Evolutionary conservation across 257 asterid species (phyloP), one percentile per base, ranked within the genome.

Genomic region (Verbascum thapsus): DNA sequence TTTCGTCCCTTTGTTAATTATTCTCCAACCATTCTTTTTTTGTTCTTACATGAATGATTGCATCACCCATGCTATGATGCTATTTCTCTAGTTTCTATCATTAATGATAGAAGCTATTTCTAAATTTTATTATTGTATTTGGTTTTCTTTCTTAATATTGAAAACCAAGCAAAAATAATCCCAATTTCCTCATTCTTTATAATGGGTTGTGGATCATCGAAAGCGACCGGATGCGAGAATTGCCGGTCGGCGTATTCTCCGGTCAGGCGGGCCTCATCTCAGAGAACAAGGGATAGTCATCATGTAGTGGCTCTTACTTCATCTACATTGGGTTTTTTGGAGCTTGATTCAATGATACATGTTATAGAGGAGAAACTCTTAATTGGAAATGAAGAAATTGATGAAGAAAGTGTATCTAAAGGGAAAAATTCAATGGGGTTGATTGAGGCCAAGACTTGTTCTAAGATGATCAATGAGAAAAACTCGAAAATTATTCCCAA

Each of bases 191-290:
- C 45, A n/a, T n/a, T n/a, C n/a, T n/a, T 10, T 45, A 38, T 30
- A 48, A 91, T 92, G 99, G 99, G 99, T 17, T 92, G 99, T 69
- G 88, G 83, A 7, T 57, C 88, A 53, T 92, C 99, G 64, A 92
- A 85, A 71, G 69, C 34, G 9, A 79, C 53, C 40, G 76, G 82
- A 0, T 92, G 99, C 74, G 80, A 66, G 77, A 85, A 85, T 8
- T 92, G 97, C 78, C 74, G 74, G 47, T 71, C 65, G 2, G 74
- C 85, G 0, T 82, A 63, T 65, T 74, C 87, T 32, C 94, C 95
- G 76, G 87, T 79, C 51, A 78, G 90, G 72, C 82, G 96, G 82
- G 87, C 95, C 75, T 83, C 68, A 13, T 74, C 85, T 23, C 53
- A 70, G 43, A 71, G 53, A 22, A 60, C 71, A 48, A 84, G 79